Percentiles rank a stretch among this genome's conserved stretches.
Conservation (phyloP, 2,329 filamentous ascomycete genomes). For the Diaporthe vexans region DNA sequence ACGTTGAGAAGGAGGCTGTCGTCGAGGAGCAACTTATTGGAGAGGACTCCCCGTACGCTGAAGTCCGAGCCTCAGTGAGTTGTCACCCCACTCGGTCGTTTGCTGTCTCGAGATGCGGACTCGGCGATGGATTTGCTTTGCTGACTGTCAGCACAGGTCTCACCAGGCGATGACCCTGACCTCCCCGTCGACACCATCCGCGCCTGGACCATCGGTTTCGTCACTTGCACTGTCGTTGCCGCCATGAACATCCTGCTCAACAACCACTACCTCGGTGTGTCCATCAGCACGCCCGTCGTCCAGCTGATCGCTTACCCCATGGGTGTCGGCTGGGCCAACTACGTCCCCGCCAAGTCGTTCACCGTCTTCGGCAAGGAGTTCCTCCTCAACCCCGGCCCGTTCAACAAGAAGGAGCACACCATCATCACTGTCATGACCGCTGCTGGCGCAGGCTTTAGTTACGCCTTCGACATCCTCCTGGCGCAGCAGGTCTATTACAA, state of each 20-base stretch:
- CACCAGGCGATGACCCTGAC: conserved; percentile 20
- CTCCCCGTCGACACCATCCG: conserved; percentile 31
- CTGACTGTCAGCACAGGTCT: conserved; percentile 23
- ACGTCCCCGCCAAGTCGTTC: conserved; percentile 35
- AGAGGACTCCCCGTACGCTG: conserved; percentile 36
- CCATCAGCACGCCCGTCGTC: conserved; percentile 36
- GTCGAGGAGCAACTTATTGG: conserved; percentile 34
- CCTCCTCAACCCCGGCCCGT: conserved; percentile 35
- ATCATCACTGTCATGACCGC: conserved; percentile 39
- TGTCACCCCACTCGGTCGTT: not conserved
- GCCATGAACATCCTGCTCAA: conserved; percentile 19
- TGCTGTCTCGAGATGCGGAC: not conserved
- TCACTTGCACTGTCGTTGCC: not conserved
- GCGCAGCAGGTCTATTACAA: conserved; percentile 51
- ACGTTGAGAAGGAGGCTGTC: conserved; percentile 25
- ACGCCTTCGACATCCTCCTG: conserved; percentile 46
- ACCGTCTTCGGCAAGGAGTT: conserved; percentile 29
- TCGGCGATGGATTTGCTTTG: not conserved
- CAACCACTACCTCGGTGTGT: conserved; percentile 39
- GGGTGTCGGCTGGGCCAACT: conserved; percentile 26
- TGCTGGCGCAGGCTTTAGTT: conserved; percentile 42
- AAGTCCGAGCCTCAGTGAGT: conserved; percentile 35
- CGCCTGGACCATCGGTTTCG: not conserved
- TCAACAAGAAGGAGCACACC: conserved; percentile 40
- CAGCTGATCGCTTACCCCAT: conserved; percentile 39